These are phyloP conservation scores for cucumber (Cucumis sativus) DNA, from an alignment of 306 rosid species.

Conservation along the genomic window Cucumber_9930_V3 NC_026655.2:16289001-16289500, in stretches of 20 bases:
- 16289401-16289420: constrained; percentile 30
- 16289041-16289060: constrained; percentile 2
- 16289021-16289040: not conserved
- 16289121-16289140: constrained; percentile 99
- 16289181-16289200: not conserved
- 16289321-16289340: constrained; percentile 16
- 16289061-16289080: constrained; percentile 64
- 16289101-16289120: constrained; percentile 98
- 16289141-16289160: constrained; percentile 8
- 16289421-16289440: not conserved
- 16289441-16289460: not conserved
- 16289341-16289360: constrained; percentile 98
- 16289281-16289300: not conserved
- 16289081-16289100: constrained; percentile 78
- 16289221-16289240: constrained; percentile 8
- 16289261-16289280: not conserved
- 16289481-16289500: constrained; percentile 10
- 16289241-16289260: not conserved
- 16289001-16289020: not conserved
- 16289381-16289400: constrained; percentile 72
- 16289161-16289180: not conserved
- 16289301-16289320: not conserved
- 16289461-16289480: not conserved
- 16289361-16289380: constrained; percentile 92
- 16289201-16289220: not conserved